These are phyloP conservation scores for Zygosaccharomyces bailii DNA, from an alignment of 805 yeast genomes.

Conservation along the genomic window DNA sequence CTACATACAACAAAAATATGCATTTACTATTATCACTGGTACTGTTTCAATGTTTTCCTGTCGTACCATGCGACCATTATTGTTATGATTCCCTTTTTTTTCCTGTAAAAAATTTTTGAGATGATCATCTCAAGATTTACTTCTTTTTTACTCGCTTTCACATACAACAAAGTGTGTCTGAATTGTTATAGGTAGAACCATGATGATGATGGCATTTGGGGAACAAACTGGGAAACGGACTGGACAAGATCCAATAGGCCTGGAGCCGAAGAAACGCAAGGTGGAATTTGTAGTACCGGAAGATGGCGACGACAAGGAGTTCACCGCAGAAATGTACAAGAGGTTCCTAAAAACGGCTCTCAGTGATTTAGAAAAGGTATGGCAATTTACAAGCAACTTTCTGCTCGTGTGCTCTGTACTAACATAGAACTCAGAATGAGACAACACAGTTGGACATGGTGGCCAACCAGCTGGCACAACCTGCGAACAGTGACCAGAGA, in stretches of 20 bases:
- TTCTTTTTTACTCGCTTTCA: neutral
- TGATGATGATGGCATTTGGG: slow-evolving; percentile 35
- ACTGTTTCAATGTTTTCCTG: neutral
- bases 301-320: slow-evolving; percentile 19
- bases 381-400: slow-evolving; percentile 24
- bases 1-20: slow-evolving; percentile 1
- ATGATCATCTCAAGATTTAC: slow-evolving; percentile 13
- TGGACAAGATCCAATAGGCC: slow-evolving; percentile 12
- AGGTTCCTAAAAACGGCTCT: slow-evolving; percentile 62
- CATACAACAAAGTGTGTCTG: neutral
- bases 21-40: neutral
- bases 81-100: neutral
- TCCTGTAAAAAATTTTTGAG: slow-evolving; percentile 17
- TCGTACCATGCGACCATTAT: neutral
- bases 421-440: slow-evolving; percentile 40
- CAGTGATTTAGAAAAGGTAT: slow-evolving; percentile 60
- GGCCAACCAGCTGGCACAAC: slow-evolving; percentile 55
- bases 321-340: slow-evolving; percentile 38
- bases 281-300: slow-evolving; percentile 28
- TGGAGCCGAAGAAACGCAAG: slow-evolving; percentile 31
- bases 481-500: slow-evolving; percentile 50
- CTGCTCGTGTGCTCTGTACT: slow-evolving; percentile 14
- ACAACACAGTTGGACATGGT: slow-evolving; percentile 54
- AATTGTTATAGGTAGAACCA: neutral
- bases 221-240: slow-evolving; percentile 28